Evolutionary conservation across 176 grass and related monocot species (phyloP), one percentile per base, ranked within the genome.

Genomic region (Oryza glumipatula): DNA sequence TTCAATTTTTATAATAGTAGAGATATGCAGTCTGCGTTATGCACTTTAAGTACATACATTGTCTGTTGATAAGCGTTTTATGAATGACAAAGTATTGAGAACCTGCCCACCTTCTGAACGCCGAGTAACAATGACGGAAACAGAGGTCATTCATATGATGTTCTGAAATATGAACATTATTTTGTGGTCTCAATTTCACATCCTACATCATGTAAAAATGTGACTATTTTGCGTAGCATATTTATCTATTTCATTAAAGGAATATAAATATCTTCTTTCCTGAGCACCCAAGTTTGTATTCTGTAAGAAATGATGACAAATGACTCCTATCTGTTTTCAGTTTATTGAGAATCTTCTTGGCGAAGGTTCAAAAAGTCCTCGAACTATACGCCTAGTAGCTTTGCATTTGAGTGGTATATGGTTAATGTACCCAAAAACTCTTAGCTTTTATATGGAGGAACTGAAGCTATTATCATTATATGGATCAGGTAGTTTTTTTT

Each of bases 391-490:
- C 69, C 78, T 97, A 70, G 92, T 88, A 75, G 92, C 95, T 92
- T 91, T 97, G 73, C 95, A 97, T 71, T 86, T 97, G 66, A 92
- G 88, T 82, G 95, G 95, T 84, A 79, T 97, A 76, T 94, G 92
- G 95, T 88, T 97, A 47, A 85, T 89, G 84, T 89, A 91, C 75
- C 95, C 95, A 23, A 60, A 92, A 91, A 94, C 89, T 69, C 39
- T 91, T 74, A 93, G 83, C 85, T 98, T 90, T 89, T 98, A 98
- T 81, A 90, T 98, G 81, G 88, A 94, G 24, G 92, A 98, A 76
- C 80, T 95, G 72, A 98, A 95, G 82, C 86, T 93, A 23, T 87
- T 98, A 44, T 82, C 95, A 21, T 68, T 98, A 86, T 95, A 95
- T 91, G 95, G 95, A 88, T 98, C 92, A 88, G 95, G 95, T 95